phyloP scores from a whole-genome alignment of 495 filamentous ascomycete genomes.

The Tuber melanosporum region DNA sequence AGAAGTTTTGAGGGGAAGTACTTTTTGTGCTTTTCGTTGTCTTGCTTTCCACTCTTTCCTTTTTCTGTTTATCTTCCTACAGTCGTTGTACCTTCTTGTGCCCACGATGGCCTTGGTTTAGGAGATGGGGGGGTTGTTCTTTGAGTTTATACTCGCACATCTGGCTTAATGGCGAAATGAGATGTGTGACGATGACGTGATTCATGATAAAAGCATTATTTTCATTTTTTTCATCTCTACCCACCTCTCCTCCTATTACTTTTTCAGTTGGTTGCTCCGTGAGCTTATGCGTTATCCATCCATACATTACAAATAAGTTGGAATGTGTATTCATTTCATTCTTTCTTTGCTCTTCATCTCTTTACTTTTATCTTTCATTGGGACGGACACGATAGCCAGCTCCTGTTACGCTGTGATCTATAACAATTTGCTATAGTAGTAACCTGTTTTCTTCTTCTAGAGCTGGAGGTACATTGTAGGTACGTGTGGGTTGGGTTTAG shows the following conservation, averaged over 20 bases:
- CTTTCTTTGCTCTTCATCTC: not conserved
- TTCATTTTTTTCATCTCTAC: not conserved
- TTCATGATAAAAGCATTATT: conserved; percentile 3
- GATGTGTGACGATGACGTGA: not conserved
- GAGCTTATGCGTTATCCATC: not conserved
- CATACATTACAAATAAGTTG: not conserved
- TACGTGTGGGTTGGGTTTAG: not conserved
- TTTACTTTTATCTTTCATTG: not conserved
- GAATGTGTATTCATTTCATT: not conserved
- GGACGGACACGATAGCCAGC: not conserved
- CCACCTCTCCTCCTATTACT: not conserved
- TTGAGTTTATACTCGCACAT: not conserved
- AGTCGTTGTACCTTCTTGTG: not conserved
- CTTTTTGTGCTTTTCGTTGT: not conserved
- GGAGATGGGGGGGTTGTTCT: not conserved
- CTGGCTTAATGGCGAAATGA: not conserved
- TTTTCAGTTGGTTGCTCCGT: not conserved
- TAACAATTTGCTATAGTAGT: not conserved
- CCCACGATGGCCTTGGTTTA: not conserved
- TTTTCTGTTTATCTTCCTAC: not conserved
- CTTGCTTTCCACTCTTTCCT: not conserved
- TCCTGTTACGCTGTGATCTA: not conserved
- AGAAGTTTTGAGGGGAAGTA: not conserved
- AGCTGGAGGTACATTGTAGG: not conserved
- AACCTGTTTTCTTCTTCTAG: not conserved